Evolutionary conservation across 1,284 basidiomycete species (phyloP).

Genomic region (Fistulina hepatica): DNA sequence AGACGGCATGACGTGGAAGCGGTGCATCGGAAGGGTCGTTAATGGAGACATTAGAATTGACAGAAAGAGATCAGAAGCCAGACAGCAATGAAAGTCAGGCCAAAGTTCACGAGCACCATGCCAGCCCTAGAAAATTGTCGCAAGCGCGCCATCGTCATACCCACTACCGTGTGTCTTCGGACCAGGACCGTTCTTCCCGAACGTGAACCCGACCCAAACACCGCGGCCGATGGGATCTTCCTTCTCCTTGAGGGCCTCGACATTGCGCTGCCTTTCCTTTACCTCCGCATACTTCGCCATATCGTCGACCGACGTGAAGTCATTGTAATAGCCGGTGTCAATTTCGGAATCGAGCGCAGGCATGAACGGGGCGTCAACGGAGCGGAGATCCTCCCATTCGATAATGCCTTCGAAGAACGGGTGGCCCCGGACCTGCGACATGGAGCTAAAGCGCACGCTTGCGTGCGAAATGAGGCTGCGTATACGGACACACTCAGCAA

Average conservation of each 20-base stretch:
- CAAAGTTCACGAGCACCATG: too few species aligned
- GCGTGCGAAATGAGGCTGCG: conserved; percentile 65
- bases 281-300: conserved; percentile 99
- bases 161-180: conserved; percentile 27
- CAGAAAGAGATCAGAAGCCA: too few species aligned
- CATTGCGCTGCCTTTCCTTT: conserved; percentile 92
- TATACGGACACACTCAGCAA: background rate
- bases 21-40: too few species aligned
- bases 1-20: too few species aligned
- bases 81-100: too few species aligned
- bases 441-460: conserved; percentile 66
- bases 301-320: conserved; percentile 86
- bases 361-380: conserved; percentile 81
- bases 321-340: conserved; percentile 98
- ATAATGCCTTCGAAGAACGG: conserved; percentile 76
- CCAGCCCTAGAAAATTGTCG: conserved; percentile 71
- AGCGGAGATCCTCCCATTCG: conserved; percentile 75
- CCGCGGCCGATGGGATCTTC: conserved; percentile 67
- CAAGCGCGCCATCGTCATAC: conserved; percentile 43
- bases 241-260: conserved; percentile 85
- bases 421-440: conserved; percentile 67
- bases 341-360: conserved; percentile 91
- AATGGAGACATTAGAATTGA: too few species aligned
- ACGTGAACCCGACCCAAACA: conserved; percentile 97
- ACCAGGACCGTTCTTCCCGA: conserved; percentile 76